A percentile compares a stretch with the other conserved stretches of the same genome.
Conservation (phyloP, 106 monocot genomes). For the Dendrobium officinale region DNA sequence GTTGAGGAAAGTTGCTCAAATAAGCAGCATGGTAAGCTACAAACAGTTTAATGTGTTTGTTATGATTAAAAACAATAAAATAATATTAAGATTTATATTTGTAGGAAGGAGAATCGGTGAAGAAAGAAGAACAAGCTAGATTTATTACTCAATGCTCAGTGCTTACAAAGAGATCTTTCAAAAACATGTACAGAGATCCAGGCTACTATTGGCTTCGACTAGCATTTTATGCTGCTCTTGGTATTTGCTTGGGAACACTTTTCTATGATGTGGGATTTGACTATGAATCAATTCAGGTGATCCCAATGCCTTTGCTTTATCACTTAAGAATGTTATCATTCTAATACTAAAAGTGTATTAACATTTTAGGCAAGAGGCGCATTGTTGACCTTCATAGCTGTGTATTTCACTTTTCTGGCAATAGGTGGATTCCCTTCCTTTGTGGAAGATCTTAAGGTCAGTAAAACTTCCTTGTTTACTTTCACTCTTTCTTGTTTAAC, state of each 20-base stretch:
- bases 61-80: neutral
- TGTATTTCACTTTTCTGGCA: constrained; percentile 11
- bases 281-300: constrained; percentile 23
- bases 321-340: too few relatives aligned
- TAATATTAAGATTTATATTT: constrained; percentile 1
- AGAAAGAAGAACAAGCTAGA: constrained; percentile 21
- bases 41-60: neutral
- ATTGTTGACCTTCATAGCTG: neutral
- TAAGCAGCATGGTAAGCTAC: constrained; percentile 10
- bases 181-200: constrained; percentile 42
- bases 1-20: constrained; percentile 3
- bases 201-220: constrained; percentile 51
- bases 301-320: neutral
- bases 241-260: constrained; percentile 28
- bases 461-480: neutral
- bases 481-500: too few relatives aligned
- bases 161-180: constrained; percentile 32
- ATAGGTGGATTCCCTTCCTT: constrained; percentile 22
- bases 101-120: constrained; percentile 19
- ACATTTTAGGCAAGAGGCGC: constrained; percentile 8
- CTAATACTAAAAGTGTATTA: neutral
- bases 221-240: constrained; percentile 24
- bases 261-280: constrained; percentile 28
- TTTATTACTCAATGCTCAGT: neutral
- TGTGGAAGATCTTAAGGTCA: constrained; percentile 19